phyloP scores from a whole-genome alignment of 208 protist genomes.

The Herpetomonas samuelpessoai region DNA sequence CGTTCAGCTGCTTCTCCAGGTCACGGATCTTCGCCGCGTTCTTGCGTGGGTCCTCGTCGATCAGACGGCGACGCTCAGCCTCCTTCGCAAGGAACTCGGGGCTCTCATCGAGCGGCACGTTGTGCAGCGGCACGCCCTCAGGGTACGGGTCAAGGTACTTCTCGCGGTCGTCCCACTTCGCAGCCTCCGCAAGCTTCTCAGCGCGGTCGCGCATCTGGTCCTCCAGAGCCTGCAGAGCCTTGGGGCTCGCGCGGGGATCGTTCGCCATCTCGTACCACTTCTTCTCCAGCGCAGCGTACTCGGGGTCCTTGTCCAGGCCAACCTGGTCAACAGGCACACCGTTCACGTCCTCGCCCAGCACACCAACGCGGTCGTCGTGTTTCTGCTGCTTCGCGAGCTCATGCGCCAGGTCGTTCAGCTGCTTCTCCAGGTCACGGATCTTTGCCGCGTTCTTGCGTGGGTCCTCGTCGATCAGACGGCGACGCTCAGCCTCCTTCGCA shows the following conservation, averaged over 20 bases:
- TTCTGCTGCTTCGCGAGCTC: conserved; percentile 35
- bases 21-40: conserved; percentile 35
- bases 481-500: conserved; percentile 19
- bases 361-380: conserved; percentile 10
- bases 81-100: conserved; percentile 37
- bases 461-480: conserved; percentile 10
- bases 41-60: conserved; percentile 30
- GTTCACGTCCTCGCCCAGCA: conserved; percentile 17
- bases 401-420: conserved; percentile 31
- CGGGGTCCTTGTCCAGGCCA: conserved; percentile 23
- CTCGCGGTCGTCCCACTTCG: conserved; percentile 22
- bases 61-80: conserved; percentile 8
- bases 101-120: conserved; percentile 32
- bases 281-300: conserved; percentile 24
- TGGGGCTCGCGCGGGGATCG: conserved; percentile 31
- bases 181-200: conserved; percentile 25
- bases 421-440: conserved; percentile 20
- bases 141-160: conserved; percentile 30
- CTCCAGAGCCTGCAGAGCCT: conserved; percentile 16
- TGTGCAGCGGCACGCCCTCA: conserved; percentile 30
- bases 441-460: conserved; percentile 21
- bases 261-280: conserved; percentile 28
- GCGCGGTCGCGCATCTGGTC: conserved; percentile 22
- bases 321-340: conserved; percentile 33
- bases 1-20: conserved; percentile 33